A percentile compares a stretch with the other conserved stretches of the same genome.
Evolutionary conservation across 352 stramenopile species (phyloP).

Genomic region (Pythium apleroticum): DNA sequence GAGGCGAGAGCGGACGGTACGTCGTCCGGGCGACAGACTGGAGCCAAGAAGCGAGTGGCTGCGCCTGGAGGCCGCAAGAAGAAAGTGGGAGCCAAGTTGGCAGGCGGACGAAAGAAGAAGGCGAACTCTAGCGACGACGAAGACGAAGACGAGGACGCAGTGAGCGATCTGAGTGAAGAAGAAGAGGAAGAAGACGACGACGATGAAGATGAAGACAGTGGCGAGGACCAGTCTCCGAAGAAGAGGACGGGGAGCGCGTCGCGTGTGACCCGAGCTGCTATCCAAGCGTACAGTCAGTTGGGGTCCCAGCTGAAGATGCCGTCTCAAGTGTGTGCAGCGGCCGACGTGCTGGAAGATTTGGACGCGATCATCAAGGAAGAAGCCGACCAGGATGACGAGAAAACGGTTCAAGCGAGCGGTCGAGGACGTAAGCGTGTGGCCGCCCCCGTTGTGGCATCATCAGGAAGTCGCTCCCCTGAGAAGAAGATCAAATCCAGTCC

Average conservation of each 20-base stretch:
- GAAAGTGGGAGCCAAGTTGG: slow-evolving; percentile 35
- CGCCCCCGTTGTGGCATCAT: background rate
- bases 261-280: slow-evolving; percentile 19
- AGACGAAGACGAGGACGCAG: slow-evolving; percentile 24
- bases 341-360: slow-evolving; percentile 45
- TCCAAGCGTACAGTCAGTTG: slow-evolving; percentile 43
- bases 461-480: background rate
- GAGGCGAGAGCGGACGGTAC: background rate
- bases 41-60: slow-evolving; percentile 16
- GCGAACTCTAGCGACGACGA: slow-evolving; percentile 22
- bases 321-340: slow-evolving; percentile 41
- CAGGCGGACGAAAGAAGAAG: no score
- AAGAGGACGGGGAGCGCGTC: background rate
- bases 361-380: slow-evolving; percentile 46
- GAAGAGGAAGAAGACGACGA: slow-evolving; percentile 11
- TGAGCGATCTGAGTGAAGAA: slow-evolving; percentile 12
- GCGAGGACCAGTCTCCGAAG: slow-evolving; percentile 6
- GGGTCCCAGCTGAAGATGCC: slow-evolving; percentile 19
- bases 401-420: background rate
- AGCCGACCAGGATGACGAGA: slow-evolving; percentile 29
- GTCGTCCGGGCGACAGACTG: background rate
- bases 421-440: background rate
- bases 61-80: slow-evolving; percentile 21
- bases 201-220: slow-evolving; percentile 12
- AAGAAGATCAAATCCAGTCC: slow-evolving; percentile 14